phyloP scores from a whole-genome alignment of 768 basidiomycete species.

The Collybiopsis confluens region DNA sequence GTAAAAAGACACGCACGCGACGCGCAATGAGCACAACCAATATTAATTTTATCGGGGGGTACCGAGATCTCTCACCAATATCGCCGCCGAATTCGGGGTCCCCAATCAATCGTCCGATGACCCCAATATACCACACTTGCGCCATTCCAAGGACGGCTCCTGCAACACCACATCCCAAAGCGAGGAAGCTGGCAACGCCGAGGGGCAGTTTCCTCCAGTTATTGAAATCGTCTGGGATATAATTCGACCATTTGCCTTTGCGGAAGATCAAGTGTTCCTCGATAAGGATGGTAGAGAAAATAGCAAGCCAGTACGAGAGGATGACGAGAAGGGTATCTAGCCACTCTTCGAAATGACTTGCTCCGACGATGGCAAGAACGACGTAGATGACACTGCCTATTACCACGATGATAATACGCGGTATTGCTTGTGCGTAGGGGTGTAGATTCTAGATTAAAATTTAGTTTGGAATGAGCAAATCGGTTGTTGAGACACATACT shows the following conservation, averaged over 20 bases:
- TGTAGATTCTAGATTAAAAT: slow-evolving; percentile 26
- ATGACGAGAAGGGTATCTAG: slow-evolving; percentile 38
- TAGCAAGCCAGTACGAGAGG: slow-evolving; percentile 45
- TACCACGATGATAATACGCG: slow-evolving; percentile 29
- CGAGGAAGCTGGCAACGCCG: slow-evolving; percentile 30
- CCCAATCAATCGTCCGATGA: slow-evolving; percentile 16
- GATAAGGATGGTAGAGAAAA: slow-evolving; percentile 38
- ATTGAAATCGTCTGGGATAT: slow-evolving; percentile 31
- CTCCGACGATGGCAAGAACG: slow-evolving; percentile 35
- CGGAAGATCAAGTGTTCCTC: slow-evolving; percentile 49
- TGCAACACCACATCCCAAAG: slow-evolving; percentile 26
- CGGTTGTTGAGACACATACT: no score
- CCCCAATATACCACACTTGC: slow-evolving; percentile 23
- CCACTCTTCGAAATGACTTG: slow-evolving; percentile 35
- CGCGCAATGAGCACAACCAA: no score
- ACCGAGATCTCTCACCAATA: background rate
- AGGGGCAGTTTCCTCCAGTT: slow-evolving; percentile 27
- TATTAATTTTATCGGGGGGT: no score
- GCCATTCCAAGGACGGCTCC: slow-evolving; percentile 32
- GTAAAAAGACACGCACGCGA: background rate
- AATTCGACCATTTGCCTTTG: slow-evolving; percentile 23
- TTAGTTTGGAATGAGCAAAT: no score
- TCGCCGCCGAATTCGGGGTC: slow-evolving; percentile 6
- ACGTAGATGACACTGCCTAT: slow-evolving; percentile 11
- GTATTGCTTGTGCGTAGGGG: slow-evolving; percentile 27